Conservation (phyloP, 2,329 filamentous ascomycete species). For the Pseudogymnoascus verrucosus region DNA sequence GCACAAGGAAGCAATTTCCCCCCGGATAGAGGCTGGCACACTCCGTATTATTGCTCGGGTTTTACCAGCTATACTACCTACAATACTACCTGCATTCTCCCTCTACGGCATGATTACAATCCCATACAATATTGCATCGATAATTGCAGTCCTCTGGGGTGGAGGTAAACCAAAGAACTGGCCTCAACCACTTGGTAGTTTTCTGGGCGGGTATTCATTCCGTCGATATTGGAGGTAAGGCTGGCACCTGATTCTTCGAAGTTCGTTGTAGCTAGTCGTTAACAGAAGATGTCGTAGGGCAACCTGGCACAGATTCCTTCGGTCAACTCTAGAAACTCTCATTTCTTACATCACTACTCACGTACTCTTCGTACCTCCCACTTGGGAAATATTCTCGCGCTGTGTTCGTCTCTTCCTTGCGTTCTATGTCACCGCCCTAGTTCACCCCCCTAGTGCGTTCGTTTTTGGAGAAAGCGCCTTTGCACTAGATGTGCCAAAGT, state of each 20-base stretch:
- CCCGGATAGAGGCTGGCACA: neutral
- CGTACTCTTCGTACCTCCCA: neutral
- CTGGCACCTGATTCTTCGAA: neutral
- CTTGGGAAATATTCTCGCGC: neutral
- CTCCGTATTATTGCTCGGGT: neutral
- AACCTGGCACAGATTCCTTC: neutral
- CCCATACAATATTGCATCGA: neutral
- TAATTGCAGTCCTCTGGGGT: neutral
- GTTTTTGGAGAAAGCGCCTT: neutral
- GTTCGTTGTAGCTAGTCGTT: neutral
- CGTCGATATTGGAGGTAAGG: neutral
- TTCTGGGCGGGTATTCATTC: neutral
- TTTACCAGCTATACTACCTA: neutral
- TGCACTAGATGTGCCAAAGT: neutral
- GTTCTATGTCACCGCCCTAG: neutral
- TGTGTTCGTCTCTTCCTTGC: neutral
- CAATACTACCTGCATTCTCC: neutral
- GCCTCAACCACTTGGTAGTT: neutral
- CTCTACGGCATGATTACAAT: neutral
- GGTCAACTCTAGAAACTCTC: neutral
- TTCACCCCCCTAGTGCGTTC: neutral
- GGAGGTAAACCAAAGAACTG: neutral
- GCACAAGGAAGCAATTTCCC: neutral
- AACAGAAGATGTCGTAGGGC: neutral
- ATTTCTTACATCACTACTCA: neutral